Conservation (phyloP, 2,329 filamentous ascomycete species). For the Epichloe sp. region DNA sequence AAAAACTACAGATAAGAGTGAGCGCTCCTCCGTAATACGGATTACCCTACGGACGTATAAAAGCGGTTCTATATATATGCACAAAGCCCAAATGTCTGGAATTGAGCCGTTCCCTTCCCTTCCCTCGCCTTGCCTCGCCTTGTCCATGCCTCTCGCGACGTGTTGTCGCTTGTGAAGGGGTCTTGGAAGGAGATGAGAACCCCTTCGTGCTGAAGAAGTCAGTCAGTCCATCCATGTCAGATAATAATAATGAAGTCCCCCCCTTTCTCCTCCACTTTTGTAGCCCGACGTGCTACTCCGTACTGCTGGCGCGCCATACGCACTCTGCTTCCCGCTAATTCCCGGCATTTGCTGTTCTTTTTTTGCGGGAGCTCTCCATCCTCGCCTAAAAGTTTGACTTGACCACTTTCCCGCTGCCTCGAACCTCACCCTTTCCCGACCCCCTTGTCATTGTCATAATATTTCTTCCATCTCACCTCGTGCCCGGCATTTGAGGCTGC, state of each 20-base stretch:
- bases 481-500: neutral
- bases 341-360: neutral
- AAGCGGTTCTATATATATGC: too few relatives aligned
- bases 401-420: neutral
- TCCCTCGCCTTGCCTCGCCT: too few relatives aligned
- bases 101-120: too few relatives aligned
- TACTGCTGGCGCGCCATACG: neutral
- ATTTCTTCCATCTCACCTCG: neutral
- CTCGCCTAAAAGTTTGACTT: neutral
- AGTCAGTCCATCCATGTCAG: too few relatives aligned
- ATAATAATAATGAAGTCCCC: neutral
- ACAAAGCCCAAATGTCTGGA: too few relatives aligned
- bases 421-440: slow-evolving; percentile 1
- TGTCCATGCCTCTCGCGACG: too few relatives aligned
- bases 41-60: too few relatives aligned
- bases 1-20: too few relatives aligned
- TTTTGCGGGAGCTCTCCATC: neutral
- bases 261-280: slow-evolving; percentile 1
- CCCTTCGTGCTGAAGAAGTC: neutral
- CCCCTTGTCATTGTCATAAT: slow-evolving; percentile 1
- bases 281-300: neutral
- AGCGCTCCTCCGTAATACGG: too few relatives aligned
- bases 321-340: neutral
- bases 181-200: too few relatives aligned
- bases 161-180: too few relatives aligned